Evolutionary conservation across 345 rosid species (phyloP).

Genomic region (Linum usitatissimum): DNA sequence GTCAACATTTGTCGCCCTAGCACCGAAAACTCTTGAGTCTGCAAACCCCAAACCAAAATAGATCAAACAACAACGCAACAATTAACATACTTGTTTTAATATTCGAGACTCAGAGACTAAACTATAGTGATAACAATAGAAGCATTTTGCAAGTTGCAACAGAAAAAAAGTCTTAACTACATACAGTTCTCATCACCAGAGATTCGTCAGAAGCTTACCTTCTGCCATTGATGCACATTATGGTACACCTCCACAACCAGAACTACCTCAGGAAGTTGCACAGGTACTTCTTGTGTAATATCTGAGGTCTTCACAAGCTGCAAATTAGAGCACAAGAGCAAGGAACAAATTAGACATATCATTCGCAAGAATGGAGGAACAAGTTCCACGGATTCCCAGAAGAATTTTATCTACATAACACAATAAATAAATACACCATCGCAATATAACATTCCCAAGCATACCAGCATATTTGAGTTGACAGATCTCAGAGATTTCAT

Average conservation of each 20-base stretch:
- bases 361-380: neutral
- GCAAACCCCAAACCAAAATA: constrained; percentile 10
- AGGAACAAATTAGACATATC: neutral
- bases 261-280: constrained; percentile 47
- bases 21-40: constrained; percentile 83
- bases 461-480: constrained; percentile 32
- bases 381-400: neutral
- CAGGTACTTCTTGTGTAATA: constrained; percentile 25
- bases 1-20: constrained; percentile 61
- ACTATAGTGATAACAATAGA: too few species aligned
- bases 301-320: constrained; percentile 36
- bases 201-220: constrained; percentile 29
- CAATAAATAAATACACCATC: neutral
- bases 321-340: constrained; percentile 9
- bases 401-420: neutral
- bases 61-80: constrained; percentile 4
- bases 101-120: too few species aligned
- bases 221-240: constrained; percentile 24
- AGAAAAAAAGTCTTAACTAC: neutral
- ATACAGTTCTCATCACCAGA: neutral
- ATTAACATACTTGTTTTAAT: neutral
- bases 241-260: constrained; percentile 68
- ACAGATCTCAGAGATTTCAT: constrained; percentile 45
- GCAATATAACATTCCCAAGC: neutral
- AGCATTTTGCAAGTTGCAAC: too few species aligned